Percentiles rank a stretch among this genome's conserved stretches.
Conservation (phyloP, 73 alveolate species). For the Paramecium biaurelia region DNA sequence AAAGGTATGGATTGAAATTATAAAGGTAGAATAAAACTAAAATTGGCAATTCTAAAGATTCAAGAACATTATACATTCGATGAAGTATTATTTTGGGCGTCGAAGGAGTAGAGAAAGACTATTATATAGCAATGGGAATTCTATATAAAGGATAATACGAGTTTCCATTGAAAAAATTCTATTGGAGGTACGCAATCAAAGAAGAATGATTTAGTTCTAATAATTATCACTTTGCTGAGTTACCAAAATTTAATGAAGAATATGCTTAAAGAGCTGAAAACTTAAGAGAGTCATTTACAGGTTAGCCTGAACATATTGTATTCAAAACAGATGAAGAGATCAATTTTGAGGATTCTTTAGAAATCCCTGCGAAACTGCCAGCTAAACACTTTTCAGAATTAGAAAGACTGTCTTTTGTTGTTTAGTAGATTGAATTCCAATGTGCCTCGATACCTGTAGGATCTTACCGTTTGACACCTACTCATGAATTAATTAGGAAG, state of each 20-base stretch:
- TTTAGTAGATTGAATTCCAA: conserved; percentile 79
- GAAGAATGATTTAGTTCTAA: conserved; percentile 51
- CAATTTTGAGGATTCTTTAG: conserved; percentile 60
- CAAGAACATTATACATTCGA: conserved; percentile 56
- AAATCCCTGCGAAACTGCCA: conserved; percentile 73
- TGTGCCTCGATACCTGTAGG: conserved; percentile 94
- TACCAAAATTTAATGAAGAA: conserved; percentile 79
- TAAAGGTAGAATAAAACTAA: background rate
- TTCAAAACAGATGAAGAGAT: conserved; percentile 66
- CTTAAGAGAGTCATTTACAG: conserved; percentile 75
- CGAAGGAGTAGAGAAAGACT: conserved; percentile 78
- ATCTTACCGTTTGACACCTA: conserved; percentile 87
- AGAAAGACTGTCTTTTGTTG: conserved; percentile 85
- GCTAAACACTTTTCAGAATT: conserved; percentile 88
- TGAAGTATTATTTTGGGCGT: conserved; percentile 82
- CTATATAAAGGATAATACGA: conserved; percentile 75
- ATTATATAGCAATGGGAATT: conserved; percentile 85
- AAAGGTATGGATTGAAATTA: background rate
- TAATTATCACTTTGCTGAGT: conserved; percentile 77
- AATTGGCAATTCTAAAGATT: conserved; percentile 15
- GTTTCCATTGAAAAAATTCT: conserved; percentile 89
- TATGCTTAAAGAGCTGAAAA: conserved; percentile 71
- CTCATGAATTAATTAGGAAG: conserved; percentile 85
- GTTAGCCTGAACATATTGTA: conserved; percentile 78
- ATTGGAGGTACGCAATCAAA: conserved; percentile 71